phyloP scores from a whole-genome alignment of 345 rosid species.

The Brassica cretica region DNA sequence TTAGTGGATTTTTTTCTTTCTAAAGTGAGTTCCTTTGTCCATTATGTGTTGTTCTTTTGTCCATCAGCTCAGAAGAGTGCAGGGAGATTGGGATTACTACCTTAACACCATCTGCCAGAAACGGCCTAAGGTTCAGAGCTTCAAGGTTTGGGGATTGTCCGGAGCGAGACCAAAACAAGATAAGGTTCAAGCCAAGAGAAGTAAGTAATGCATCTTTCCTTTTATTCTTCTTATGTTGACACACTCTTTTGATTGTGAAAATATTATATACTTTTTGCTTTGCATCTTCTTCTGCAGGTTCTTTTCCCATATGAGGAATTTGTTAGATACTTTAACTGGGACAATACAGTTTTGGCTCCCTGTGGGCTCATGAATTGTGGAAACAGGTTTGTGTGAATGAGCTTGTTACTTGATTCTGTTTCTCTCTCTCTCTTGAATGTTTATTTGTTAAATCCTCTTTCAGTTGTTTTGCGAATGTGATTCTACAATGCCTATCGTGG shows the following conservation, averaged over 20 bases:
- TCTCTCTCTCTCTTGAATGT: neutral
- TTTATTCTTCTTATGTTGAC: neutral
- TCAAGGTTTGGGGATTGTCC: slow-evolving; percentile 27
- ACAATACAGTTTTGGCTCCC: slow-evolving; percentile 61
- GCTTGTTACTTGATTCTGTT: slow-evolving; percentile 3
- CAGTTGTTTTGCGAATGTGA: slow-evolving; percentile 97
- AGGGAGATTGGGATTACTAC: slow-evolving; percentile 35
- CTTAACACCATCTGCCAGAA: slow-evolving; percentile 26
- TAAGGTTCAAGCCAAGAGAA: slow-evolving; percentile 55
- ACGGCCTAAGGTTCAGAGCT: slow-evolving; percentile 39
- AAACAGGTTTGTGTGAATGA: slow-evolving; percentile 63
- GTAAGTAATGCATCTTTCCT: slow-evolving; percentile 51
- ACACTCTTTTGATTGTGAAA: neutral
- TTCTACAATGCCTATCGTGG: slow-evolving; percentile 86
- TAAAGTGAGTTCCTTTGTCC: neutral
- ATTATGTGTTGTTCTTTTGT: slow-evolving; percentile 8
- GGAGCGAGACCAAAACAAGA: slow-evolving; percentile 40
- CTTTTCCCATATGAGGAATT: slow-evolving; percentile 90
- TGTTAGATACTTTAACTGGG: slow-evolving; percentile 70
- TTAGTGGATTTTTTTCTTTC: neutral
- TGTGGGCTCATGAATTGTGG: slow-evolving; percentile 98
- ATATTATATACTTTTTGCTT: slow-evolving; percentile 12
- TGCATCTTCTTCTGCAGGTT: slow-evolving; percentile 52
- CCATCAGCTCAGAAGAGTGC: slow-evolving; percentile 60
- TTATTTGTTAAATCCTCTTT: slow-evolving; percentile 14